Conservation (phyloP, 2,329 filamentous ascomycete genomes). For the Tolypocladium endophyticum region DNA sequence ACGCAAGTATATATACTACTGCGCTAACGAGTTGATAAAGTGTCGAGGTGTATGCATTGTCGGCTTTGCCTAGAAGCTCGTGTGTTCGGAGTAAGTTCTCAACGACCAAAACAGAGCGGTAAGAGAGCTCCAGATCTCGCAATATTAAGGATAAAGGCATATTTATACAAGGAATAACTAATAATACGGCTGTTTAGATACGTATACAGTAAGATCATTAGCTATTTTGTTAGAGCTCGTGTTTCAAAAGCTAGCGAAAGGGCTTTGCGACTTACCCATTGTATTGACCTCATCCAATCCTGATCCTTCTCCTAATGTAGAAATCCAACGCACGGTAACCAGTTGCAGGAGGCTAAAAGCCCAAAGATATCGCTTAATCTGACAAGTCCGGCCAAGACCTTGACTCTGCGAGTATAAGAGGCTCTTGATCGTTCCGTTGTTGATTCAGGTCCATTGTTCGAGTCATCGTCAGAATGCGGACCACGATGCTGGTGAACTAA, state of each 20-base stretch:
- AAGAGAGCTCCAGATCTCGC: background rate
- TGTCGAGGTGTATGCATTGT: background rate
- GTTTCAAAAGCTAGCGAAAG: background rate
- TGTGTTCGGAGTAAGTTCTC: background rate
- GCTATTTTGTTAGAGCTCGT: background rate
- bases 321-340: background rate
- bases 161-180: background rate
- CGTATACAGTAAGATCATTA: background rate
- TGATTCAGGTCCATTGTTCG: background rate
- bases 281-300: background rate
- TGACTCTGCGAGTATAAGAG: background rate
- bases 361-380: background rate
- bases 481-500: background rate
- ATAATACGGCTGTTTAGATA: background rate
- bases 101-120: background rate
- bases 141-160: background rate
- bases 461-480: background rate
- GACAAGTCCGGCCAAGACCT: background rate
- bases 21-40: background rate
- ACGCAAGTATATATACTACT: background rate
- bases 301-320: background rate
- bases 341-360: background rate
- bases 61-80: background rate
- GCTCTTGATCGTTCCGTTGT: background rate
- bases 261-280: background rate